phyloP scores from a whole-genome alignment of 2,329 filamentous ascomycete species.

The Sclerotinia subarctica region DNA sequence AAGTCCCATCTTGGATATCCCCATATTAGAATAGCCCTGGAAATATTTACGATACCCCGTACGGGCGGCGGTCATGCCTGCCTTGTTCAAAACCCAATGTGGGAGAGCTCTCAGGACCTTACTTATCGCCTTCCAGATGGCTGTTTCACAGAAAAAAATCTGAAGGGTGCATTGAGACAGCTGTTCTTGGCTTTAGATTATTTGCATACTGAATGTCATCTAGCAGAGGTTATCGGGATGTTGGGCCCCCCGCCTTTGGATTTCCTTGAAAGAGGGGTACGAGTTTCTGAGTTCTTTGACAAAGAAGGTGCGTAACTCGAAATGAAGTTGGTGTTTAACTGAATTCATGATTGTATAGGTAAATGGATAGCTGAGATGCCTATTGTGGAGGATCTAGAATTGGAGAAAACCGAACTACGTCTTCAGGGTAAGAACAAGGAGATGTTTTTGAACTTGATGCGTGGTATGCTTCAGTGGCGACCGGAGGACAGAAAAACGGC shows the following conservation, averaged over 20 bases:
- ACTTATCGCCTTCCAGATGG: constrained; percentile 22
- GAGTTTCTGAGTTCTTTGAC: constrained; percentile 33
- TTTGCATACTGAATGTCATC: constrained; percentile 82
- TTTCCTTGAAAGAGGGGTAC: constrained; percentile 32
- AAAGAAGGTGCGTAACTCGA: constrained; percentile 27
- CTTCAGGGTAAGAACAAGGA: constrained; percentile 36
- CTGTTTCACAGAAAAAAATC: constrained; percentile 46
- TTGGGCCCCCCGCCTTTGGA: constrained; percentile 34
- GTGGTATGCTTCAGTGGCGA: constrained; percentile 38
- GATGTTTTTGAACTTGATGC: constrained; percentile 38
- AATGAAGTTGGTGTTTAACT: too few relatives aligned
- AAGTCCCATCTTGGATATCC: constrained; percentile 38
- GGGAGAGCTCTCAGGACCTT: constrained; percentile 42
- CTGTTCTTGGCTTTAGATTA: constrained; percentile 92
- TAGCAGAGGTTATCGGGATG: constrained; percentile 34
- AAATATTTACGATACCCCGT: not conserved
- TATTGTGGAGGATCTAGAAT: constrained; percentile 7
- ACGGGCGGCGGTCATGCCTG: constrained; percentile 25
- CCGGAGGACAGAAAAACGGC: constrained; percentile 39
- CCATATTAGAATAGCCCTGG: constrained; percentile 33
- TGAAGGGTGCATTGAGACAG: constrained; percentile 97
- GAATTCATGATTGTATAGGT: not conserved
- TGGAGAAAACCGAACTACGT: constrained; percentile 24
- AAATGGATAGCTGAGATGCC: not conserved
- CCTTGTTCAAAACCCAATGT: constrained; percentile 44